Evolutionary conservation across 2,329 filamentous ascomycete genomes (phyloP).

Genomic region (Colletotrichum theobromicola): DNA sequence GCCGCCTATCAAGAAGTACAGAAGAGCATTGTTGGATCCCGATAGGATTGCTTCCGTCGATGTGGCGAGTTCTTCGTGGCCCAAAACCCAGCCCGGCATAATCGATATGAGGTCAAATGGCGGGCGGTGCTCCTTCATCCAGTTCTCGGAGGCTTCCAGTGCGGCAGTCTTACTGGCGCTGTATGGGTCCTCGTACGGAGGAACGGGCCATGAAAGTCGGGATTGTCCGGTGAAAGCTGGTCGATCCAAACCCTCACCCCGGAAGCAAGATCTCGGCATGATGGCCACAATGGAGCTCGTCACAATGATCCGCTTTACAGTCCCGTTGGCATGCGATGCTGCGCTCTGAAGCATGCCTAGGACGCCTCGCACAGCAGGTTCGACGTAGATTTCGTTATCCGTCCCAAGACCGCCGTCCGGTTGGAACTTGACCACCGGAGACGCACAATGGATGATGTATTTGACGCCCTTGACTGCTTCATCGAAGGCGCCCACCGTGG

Average conservation of each 20-base stretch:
- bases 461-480: conserved; percentile 42
- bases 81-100: conserved; percentile 39
- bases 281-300: conserved; percentile 40
- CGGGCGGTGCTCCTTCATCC: conserved; percentile 34
- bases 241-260: not conserved
- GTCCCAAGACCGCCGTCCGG: not conserved
- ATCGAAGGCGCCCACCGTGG: conserved; percentile 40
- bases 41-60: conserved; percentile 26
- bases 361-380: not conserved
- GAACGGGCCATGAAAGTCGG: not conserved
- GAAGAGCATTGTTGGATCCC: conserved; percentile 35
- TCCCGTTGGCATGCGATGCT: not conserved
- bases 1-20: conserved; percentile 36
- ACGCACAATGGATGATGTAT: conserved; percentile 39
- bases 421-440: conserved; percentile 22
- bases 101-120: conserved; percentile 39
- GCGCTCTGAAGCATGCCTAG: not conserved
- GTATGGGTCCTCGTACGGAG: conserved; percentile 37
- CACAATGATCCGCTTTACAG: conserved; percentile 46
- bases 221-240: not conserved
- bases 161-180: conserved; percentile 38
- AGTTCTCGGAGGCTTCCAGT: conserved; percentile 35
- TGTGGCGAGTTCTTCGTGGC: conserved; percentile 37
- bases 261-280: not conserved
- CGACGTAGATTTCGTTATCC: not conserved